Evolutionary conservation across 2,329 filamentous ascomycete genomes (phyloP), one percentile per base, ranked within the genome.

Genomic region (Fulvia fulva): DNA sequence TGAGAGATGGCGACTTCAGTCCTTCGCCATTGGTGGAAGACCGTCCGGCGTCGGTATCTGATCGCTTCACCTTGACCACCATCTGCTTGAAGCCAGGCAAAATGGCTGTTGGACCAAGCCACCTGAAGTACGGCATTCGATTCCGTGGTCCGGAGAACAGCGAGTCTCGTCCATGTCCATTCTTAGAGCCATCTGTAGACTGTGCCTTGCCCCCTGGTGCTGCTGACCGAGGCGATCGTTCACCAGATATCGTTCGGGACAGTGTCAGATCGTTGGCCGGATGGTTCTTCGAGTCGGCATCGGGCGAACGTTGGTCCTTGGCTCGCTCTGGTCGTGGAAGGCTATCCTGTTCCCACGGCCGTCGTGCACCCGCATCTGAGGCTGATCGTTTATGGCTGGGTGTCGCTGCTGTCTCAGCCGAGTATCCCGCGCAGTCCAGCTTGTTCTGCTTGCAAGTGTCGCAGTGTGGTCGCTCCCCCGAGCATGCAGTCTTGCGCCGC

Each of bases 1-100:
- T 65, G 19, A 68, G 41, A 1, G 63, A 61, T n/a, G 69, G 70
- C 12, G 70, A 71, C 25, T 68, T 59, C 44, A 64, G 54, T 23
- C 70, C 55, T 64, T 72, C 68, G 12, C 69, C 73, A 62, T 78
- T 76, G 12, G 67, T 69, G 0, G 85, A 83, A 49, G 83, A 81
- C 19, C 84, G 87, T 52, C 79, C 80, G 45, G 85, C 85, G 53
- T 85, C 86, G 23, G 81, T 81, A 23, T 85, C 81, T 59, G 85
- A 79, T 59, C 88, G 86, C 58, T 87, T 82, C 28, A 92, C 84
- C 55, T 88, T 87, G 58, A 89, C 87, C 25, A 95, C 89, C 90
- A 95, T 95, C 73, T 95, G 90, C 74, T 95, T 95, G 76, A 91
- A 95, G 22, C 91, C 91, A 1, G 91, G 91, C 53, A 94, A 90